Base-by-base conservation (phyloP, 2,329 filamentous ascomycete genomes). In the Xylaria digitata region DNA sequence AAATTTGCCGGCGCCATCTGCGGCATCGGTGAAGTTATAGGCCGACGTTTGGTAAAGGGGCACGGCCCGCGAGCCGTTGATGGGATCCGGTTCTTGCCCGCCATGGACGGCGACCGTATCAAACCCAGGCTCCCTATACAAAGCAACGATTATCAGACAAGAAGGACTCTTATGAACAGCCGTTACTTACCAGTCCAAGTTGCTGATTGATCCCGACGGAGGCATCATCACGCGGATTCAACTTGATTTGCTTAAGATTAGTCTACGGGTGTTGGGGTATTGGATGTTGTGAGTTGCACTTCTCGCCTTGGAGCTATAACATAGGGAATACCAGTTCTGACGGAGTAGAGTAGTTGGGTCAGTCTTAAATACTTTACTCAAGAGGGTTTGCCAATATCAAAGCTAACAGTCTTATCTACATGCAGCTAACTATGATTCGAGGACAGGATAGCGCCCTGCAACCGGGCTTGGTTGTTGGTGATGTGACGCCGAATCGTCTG, bases 1-100 rank as follows among this genome's bases (percentile, higher is more conserved):
- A 43, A 77, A 76, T 43, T 78, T 78, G 63, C 76, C 73, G 30
- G 79, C 78, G 21, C 80, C 79, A 69, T 81, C 79, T 62, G 77
- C 77, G 2, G 78, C 79, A 61, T 80, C 75, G 45, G 74, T 76
- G 69, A 79, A 79, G 68, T 76, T 76, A 64, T 77, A 77, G 15
- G 75, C 74, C 8, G 73, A 68, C 19, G 75, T 76, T 55, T 76
- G 74, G 61, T 73, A 76, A 49, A 77, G 72, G 32, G 75, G 75
- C 15, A 74, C 71, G 11, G 75, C 75, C 66, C 75, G 69, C 13
- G 75, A 70, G 58, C 75, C 75, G 54, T 76, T 77, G 43, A 74
- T 74, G 8, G 75, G 75, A 23, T 77, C 75, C 1, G 75, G 75
- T 58, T 77, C 75, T 49, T 77, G 75, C n/a, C 72, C 75, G 34